Evolutionary conservation across 2,329 filamentous ascomycete species (phyloP).

Genomic region (Paecilomyces variotii): DNA sequence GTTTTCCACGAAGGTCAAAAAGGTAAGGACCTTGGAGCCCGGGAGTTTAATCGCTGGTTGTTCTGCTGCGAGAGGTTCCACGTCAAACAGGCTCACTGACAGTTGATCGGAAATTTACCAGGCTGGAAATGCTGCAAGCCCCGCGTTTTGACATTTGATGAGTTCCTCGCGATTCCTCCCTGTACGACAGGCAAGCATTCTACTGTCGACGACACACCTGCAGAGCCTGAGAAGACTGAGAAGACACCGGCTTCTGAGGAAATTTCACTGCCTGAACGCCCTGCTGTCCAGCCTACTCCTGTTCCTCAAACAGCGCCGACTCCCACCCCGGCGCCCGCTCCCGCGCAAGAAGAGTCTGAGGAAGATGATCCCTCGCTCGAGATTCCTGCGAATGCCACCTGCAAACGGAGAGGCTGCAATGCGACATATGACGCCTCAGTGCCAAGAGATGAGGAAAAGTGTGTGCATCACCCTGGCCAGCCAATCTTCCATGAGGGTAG

Average conservation of each 20-base stretch:
- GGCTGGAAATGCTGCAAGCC: slow-evolving; percentile 99
- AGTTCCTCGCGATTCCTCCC: slow-evolving; percentile 86
- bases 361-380: slow-evolving; percentile 71
- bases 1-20: slow-evolving; percentile 98
- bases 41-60: not conserved
- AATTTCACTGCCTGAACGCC: slow-evolving; percentile 10
- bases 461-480: slow-evolving; percentile 78
- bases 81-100: not conserved
- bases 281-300: slow-evolving; percentile 11
- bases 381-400: slow-evolving; percentile 66
- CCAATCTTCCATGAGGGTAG: slow-evolving; percentile 97
- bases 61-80: not conserved
- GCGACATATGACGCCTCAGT: slow-evolving; percentile 53
- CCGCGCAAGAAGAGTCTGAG: slow-evolving; percentile 63
- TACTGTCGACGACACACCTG: slow-evolving; percentile 66
- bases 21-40: slow-evolving; percentile 51
- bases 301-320: slow-evolving; percentile 12
- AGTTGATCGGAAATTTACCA: slow-evolving; percentile 30
- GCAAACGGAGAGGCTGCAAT: slow-evolving; percentile 70
- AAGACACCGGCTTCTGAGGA: slow-evolving; percentile 24
- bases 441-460: slow-evolving; percentile 62
- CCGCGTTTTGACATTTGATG: slow-evolving; percentile 92
- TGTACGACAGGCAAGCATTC: slow-evolving; percentile 92
- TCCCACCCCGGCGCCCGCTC: slow-evolving; percentile 25
- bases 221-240: slow-evolving; percentile 36